Evolutionary conservation across 2,329 filamentous ascomycete genomes (phyloP), one percentile per base, ranked within the genome.

Genomic region (Cladophialophora chaetospira): DNA sequence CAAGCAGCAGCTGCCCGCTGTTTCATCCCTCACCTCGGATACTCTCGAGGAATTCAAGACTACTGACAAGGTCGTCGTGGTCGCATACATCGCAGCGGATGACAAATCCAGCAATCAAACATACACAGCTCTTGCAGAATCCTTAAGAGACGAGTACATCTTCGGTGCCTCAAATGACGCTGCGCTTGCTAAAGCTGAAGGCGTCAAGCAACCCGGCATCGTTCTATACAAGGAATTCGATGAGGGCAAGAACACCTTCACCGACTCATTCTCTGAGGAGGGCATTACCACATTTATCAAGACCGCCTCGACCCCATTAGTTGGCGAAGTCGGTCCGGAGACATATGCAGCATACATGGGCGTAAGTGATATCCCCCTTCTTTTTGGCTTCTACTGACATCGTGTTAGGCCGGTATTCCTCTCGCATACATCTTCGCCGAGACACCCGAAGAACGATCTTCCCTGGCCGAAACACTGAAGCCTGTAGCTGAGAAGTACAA

Each of bases 201-300:
- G 89, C 66, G 90, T 96, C 73, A 88, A 87, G 73, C 85, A 88
- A 70, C 94, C 94, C 63, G 86, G 88, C 55, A 79, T 99, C 64
- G 89, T 97, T 64, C 85, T 99, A 58, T 97, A 97, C 88, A 97
- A 99, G 85, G 82, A 87, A 59, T 99, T 97, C 70, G 94, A 99
- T 71, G 93, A 97, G 80, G 91, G 92, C 79, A 97, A 96, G 85
- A 85, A 86, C 68, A 80, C 87, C 67, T 96, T 89, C 79, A 79
- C 83, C 17, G 88, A 91, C 66, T 87, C 89, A 74, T 92, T 97
- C 70, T 88, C 91, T 38, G 82, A 82, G 60, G 89, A 92, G 60
- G 84, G 85, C 50, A 91, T 99, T 69, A 83, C 86, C 71, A 82
- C 82, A 66, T 99, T 96, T 77, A 85, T 89, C 74, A 92, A 91